Conservation (phyloP, 2,329 filamentous ascomycete genomes). For the Endoconidiophora laricicola region DNA sequence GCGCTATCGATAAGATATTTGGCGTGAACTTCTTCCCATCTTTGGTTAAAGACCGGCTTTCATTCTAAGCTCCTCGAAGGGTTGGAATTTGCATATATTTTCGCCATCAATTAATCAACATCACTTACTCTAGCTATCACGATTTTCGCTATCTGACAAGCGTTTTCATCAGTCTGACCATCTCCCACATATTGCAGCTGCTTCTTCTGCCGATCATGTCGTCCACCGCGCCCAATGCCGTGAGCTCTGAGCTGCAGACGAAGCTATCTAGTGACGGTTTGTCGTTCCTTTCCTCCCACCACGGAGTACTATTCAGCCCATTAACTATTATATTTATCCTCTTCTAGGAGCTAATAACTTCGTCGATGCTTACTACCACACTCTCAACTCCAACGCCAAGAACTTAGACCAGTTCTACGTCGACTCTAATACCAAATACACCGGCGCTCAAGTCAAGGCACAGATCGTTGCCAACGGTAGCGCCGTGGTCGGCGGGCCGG, state of each 20-base stretch:
- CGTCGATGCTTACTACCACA: conserved; percentile 44
- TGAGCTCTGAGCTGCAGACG: conserved; percentile 13
- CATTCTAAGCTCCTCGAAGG: too few species aligned
- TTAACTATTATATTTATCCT: neutral
- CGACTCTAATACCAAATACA: conserved; percentile 17
- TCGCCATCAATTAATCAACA: too few species aligned
- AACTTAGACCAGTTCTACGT: conserved; percentile 54
- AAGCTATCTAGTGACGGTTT: conserved; percentile 12
- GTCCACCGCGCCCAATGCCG: conserved; percentile 7
- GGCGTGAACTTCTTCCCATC: too few species aligned
- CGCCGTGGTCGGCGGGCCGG: conserved; percentile 40
- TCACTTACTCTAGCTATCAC: too few species aligned
- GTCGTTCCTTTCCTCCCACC: neutral
- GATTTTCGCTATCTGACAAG: too few species aligned
- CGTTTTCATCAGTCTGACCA: too few species aligned
- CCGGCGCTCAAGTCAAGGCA: conserved; percentile 27
- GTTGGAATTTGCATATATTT: too few species aligned
- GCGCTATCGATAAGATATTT: too few species aligned
- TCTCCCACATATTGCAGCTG: too few species aligned
- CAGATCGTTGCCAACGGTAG: conserved; percentile 72
- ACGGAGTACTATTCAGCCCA: neutral
- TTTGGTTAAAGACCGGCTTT: too few species aligned
- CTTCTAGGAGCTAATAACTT: conserved; percentile 13
- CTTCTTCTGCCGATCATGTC: too few species aligned
- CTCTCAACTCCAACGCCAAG: conserved; percentile 46